phyloP scores from a whole-genome alignment of 306 rosid genomes.

The Acacia crassicarpa region DNA sequence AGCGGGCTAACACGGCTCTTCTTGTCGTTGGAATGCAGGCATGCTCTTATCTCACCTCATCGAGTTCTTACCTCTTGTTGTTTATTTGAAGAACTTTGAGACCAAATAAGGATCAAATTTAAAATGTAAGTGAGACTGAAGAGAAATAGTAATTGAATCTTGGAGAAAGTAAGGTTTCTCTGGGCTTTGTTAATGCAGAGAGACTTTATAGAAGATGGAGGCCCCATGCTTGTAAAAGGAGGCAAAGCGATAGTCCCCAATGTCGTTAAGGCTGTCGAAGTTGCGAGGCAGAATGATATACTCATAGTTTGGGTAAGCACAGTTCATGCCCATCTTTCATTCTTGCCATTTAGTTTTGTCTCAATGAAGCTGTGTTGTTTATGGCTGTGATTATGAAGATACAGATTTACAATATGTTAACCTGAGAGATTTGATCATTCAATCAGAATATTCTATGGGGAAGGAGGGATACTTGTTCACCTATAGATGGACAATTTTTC shows the following conservation, averaged over 20 bases:
- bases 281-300: constrained; percentile 68
- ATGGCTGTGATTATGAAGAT: background rate
- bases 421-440: background rate
- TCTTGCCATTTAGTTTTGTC: background rate
- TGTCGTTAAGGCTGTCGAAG: constrained; percentile 62
- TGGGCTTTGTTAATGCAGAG: constrained; percentile 48
- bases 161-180: constrained; percentile 16
- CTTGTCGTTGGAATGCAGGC: constrained; percentile 93
- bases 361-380: background rate
- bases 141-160: background rate
- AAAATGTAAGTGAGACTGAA: background rate
- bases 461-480: background rate
- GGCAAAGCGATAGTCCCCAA: constrained; percentile 71
- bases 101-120: background rate
- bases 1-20: constrained; percentile 56
- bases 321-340: background rate
- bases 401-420: background rate
- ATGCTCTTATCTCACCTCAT: background rate
- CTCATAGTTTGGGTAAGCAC: constrained; percentile 73
- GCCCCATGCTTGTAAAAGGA: constrained; percentile 56
- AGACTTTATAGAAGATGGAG: constrained; percentile 61
- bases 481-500: background rate
- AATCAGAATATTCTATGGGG: background rate
- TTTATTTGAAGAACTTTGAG: background rate
- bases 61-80: background rate